A percentile compares a stretch with the other conserved stretches of the same genome.
Evolutionary conservation across 1,139 yeast genomes (phyloP).

Genomic region (Hyphopichia pseudoburtonii): DNA sequence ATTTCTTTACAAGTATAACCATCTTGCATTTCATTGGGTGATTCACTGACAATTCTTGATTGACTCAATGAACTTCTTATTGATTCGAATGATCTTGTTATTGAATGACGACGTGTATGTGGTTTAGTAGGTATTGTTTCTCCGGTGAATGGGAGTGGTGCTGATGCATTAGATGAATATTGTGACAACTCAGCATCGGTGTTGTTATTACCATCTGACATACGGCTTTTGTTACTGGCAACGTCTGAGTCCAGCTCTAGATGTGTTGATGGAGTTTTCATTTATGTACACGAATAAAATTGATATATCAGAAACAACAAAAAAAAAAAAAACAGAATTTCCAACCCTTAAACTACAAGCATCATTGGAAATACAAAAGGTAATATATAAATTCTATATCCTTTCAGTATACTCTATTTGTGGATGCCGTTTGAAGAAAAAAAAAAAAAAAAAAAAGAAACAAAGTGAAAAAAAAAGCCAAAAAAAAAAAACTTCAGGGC

Average conservation of each 20-base stretch:
- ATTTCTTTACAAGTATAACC: constrained; percentile 32
- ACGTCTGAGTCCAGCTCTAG: neutral
- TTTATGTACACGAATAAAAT: no score
- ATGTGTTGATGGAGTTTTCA: no score
- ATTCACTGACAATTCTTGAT: neutral
- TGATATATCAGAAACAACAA: no score
- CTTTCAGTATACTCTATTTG: no score
- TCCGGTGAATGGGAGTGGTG: constrained; percentile 4
- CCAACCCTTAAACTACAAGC: no score
- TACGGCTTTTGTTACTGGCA: neutral
- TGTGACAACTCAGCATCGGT: constrained; percentile 6
- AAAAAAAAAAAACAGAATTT: no score
- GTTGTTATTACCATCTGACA: neutral
- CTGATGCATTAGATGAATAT: constrained; percentile 10
- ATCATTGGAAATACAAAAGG: no score
- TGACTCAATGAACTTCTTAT: neutral
- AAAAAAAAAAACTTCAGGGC: no score
- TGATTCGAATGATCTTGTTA: constrained; percentile 1
- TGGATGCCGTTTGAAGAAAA: no score
- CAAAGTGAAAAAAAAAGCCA: no score
- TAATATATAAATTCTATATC: no score
- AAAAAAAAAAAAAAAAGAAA: no score
- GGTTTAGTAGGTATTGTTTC: neutral
- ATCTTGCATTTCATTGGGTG: neutral
- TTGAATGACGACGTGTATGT: neutral